Evolutionary conservation across 257 asterid species (phyloP).

Genomic region (Cinchona pubescens): DNA sequence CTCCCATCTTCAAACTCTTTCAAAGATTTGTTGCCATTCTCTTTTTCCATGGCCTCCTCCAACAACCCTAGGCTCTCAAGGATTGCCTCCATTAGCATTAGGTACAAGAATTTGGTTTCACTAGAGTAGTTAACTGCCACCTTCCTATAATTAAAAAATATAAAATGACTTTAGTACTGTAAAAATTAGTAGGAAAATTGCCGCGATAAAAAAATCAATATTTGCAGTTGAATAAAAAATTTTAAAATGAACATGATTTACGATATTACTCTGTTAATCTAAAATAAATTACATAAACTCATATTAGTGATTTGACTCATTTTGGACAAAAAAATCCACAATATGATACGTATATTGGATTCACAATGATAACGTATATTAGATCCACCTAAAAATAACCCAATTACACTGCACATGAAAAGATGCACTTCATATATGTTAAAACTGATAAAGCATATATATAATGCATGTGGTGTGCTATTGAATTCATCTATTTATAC

Average conservation of each 20-base stretch:
- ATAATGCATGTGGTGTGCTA: background rate
- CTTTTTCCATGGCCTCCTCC: background rate
- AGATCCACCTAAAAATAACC: too few species aligned
- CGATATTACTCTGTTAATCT: too few species aligned
- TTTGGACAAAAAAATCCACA: too few species aligned
- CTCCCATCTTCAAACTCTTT: conserved; percentile 32
- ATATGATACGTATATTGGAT: too few species aligned
- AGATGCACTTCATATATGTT: background rate
- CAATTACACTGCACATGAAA: too few species aligned
- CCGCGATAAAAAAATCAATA: too few species aligned
- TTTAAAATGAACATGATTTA: too few species aligned
- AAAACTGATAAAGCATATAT: background rate
- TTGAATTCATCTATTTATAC: background rate
- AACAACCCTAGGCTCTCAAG: conserved; percentile 37
- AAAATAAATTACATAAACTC: too few species aligned
- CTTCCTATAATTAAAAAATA: background rate
- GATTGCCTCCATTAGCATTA: conserved; percentile 24
- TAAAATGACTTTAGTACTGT: background rate
- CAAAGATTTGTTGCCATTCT: background rate
- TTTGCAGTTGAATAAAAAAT: too few species aligned
- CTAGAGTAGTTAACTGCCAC: conserved; percentile 23
- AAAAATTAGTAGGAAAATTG: too few species aligned
- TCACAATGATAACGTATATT: too few species aligned
- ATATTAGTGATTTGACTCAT: too few species aligned
- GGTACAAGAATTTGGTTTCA: conserved; percentile 23